These are phyloP conservation scores for Arthrobotrys sinensis DNA, from an alignment of 2,329 filamentous ascomycete species.

Conservation along the genomic window DNA sequence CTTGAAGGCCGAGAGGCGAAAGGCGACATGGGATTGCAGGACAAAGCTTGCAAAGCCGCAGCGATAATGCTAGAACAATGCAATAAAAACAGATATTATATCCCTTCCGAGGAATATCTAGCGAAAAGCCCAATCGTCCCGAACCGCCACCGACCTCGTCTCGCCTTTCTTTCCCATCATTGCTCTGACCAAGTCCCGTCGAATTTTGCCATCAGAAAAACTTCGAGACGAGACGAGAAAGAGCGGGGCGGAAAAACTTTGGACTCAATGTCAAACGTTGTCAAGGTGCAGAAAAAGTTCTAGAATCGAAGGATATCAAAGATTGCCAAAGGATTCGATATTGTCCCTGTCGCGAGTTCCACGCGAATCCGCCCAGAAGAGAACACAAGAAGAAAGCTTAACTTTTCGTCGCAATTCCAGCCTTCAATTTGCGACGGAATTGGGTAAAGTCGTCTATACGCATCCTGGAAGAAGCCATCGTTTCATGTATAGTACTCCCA, in stretches of 20 bases:
- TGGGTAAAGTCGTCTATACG: constrained; percentile 16
- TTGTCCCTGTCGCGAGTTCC: constrained; percentile 5
- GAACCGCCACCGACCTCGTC: constrained; percentile 34
- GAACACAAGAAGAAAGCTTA: constrained; percentile 15
- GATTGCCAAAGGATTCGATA: background rate
- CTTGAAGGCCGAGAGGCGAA: constrained; percentile 19
- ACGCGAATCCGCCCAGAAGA: constrained; percentile 8
- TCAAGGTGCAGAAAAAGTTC: background rate
- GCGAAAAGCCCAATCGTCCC: constrained; percentile 26
- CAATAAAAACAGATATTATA: constrained; percentile 33
- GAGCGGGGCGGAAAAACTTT: background rate
- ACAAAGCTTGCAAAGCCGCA: constrained; percentile 20
- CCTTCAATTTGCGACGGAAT: constrained; percentile 9
- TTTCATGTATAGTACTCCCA: constrained; percentile 11
- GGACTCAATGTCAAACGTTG: background rate
- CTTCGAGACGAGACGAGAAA: background rate
- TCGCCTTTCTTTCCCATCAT: constrained; percentile 17
- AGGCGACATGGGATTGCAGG: constrained; percentile 9
- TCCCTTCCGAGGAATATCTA: constrained; percentile 47
- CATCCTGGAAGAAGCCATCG: constrained; percentile 5
- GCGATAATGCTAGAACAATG: constrained; percentile 25
- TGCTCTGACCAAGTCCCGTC: background rate
- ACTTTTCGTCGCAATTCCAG: constrained; percentile 8
- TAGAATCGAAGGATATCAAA: background rate
- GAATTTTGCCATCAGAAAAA: background rate